Percentiles rank a stretch among this genome's conserved stretches.
Evolutionary conservation across 768 basidiomycete genomes (phyloP).

Genomic region (Fibroporia radiculosa): DNA sequence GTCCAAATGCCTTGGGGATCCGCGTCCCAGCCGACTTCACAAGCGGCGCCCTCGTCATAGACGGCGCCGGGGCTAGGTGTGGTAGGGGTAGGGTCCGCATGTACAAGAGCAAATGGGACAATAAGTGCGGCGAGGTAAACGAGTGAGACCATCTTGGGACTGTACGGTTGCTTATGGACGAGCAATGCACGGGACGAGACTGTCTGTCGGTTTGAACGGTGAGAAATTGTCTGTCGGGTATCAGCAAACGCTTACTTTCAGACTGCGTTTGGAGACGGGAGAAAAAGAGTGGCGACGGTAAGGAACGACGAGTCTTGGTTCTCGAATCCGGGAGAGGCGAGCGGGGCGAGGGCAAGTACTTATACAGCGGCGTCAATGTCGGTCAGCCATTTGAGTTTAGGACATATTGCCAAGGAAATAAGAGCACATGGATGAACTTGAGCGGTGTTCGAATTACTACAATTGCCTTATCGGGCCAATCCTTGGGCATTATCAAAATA

Average conservation of each 20-base stretch:
- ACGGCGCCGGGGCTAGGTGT: slow-evolving; percentile 51
- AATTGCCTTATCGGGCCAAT: slow-evolving; percentile 2
- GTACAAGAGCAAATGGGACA: slow-evolving; percentile 30
- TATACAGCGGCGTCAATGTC: background rate
- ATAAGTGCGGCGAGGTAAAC: slow-evolving; percentile 16
- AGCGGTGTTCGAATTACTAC: slow-evolving; percentile 1
- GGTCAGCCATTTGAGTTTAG: background rate
- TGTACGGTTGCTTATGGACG: background rate
- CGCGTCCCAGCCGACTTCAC: slow-evolving; percentile 49
- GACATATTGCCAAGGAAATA: background rate
- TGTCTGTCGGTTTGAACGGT: no score
- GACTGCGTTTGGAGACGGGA: no score
- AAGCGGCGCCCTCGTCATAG: slow-evolving; percentile 50
- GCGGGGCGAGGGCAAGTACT: background rate
- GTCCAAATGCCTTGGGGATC: slow-evolving; percentile 61
- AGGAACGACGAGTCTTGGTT: slow-evolving; percentile 3
- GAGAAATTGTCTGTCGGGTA: no score
- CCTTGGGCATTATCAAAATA: no score
- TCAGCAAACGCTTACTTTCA: no score
- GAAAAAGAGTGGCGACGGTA: slow-evolving; percentile 8
- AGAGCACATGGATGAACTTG: background rate
- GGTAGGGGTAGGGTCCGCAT: slow-evolving; percentile 51
- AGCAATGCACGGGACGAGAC: no score
- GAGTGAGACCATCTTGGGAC: slow-evolving; percentile 19
- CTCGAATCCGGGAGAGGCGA: background rate